Evolutionary conservation across 805 yeast species (phyloP).

Genomic region (Wickerhamiella musiphila): DNA sequence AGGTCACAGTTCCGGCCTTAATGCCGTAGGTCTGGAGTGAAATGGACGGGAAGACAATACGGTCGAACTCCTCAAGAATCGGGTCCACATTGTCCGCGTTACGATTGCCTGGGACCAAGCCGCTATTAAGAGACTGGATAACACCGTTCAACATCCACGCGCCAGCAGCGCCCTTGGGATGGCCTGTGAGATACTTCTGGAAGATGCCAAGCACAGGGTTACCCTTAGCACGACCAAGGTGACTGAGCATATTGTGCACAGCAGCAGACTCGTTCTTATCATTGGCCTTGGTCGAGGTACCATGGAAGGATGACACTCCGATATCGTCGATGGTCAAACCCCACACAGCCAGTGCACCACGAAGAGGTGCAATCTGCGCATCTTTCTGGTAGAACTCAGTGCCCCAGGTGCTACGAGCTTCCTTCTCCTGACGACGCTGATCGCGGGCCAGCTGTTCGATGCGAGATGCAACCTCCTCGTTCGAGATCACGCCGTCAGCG

Average conservation of each 20-base stretch:
- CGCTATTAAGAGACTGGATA: conserved; percentile 76
- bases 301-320: conserved; percentile 96
- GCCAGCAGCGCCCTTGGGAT: conserved; percentile 99
- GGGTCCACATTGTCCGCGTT: conserved; percentile 94
- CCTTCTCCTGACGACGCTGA: conserved; percentile 65
- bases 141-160: conserved; percentile 99
- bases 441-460: conserved; percentile 75
- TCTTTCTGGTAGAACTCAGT: conserved; percentile 82
- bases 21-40: conserved; percentile 89
- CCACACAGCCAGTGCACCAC: conserved; percentile 92
- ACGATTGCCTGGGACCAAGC: conserved; percentile 96
- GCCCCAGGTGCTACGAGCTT: conserved; percentile 89
- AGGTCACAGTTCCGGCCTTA: conserved; percentile 91
- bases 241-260: conserved; percentile 80
- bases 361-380: conserved; percentile 87
- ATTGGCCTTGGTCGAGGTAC: conserved; percentile 96
- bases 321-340: conserved; percentile 87
- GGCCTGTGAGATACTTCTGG: conserved; percentile 98
- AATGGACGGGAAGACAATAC: conserved; percentile 87
- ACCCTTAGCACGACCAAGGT: conserved; percentile 93
- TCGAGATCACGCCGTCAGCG: conserved; percentile 32
- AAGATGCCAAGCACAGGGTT: conserved; percentile 95
- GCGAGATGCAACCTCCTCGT: conserved; percentile 54
- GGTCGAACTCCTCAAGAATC: conserved; percentile 62
- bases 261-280: conserved; percentile 96